Evolutionary conservation across 352 stramenopile genomes (phyloP), one percentile per base, ranked within the genome.

Genomic region (Phytopythium litorale): DNA sequence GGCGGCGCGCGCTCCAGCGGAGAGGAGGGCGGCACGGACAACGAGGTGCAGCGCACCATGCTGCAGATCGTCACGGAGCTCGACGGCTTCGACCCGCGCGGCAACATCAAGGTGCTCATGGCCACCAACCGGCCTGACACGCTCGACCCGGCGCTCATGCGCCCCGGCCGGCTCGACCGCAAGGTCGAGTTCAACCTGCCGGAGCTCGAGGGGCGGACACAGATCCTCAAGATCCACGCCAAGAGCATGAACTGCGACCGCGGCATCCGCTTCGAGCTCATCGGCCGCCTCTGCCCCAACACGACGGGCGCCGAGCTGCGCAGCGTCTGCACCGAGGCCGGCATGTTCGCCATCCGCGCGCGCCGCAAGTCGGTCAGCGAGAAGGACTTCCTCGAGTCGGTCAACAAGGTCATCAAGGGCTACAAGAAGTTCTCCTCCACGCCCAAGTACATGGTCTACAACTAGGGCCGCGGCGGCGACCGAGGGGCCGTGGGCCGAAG

Each of bases 341-440:
- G 97, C 43, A 97, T 98, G 94, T 99, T 98, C 79, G 96, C 98
- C 13, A 99, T 99, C 75, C 92, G 98, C 46, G 97, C 96, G 33
- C 88, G 98, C 53, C 94, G 98, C 78, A 99, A 99, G 87, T 97
- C 78, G 46, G 97, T 99, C 58, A 98, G 88, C 64, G 97, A 99
- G 72, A 99, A 99, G 72, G 98, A 99, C 76, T 99, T 99, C 79
- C 86, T 99, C 62, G 97, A 99, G 65, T 98, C 96, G 58, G 97
- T 99, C 60, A 99, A 99, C 81, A 99, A 99, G 84, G 97, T 99
- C 62, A 99, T 99, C 74, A 99, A 99, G 87, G 97, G 97, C 63
- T 99, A 99, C 90, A 98, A 99, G 73, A 99, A 99, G 88, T 99
- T 99, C 87, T 98, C 89, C 67, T 98, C 97, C 40, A 99, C 98